Evolutionary conservation across 176 grass and related monocot species (phyloP), one percentile per base, ranked within the genome.

Genomic region (Thalia dealbata): DNA sequence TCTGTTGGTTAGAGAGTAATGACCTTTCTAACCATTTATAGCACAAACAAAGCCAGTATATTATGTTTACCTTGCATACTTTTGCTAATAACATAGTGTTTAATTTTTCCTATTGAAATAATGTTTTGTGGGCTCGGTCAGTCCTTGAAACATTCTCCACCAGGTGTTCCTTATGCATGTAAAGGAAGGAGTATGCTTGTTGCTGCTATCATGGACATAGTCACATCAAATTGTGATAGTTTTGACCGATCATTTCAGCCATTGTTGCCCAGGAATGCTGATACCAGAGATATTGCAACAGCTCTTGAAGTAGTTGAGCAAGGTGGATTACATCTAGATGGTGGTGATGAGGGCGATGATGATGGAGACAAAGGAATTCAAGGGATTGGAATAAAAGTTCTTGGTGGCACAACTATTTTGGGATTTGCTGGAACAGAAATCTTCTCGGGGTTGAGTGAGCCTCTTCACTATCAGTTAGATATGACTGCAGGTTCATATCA

Each of bases 121-220:
- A 61, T 75, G 22, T 56, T 84, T 19, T 79, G 73, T 59, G 77
- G 75, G 69, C 76, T 16, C 56, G 61, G 42, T 56, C 89, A 97
- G 93, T 88, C 84, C 67, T 86, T 86, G 61, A 87, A 84, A 51
- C 78, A 85, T 69, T 83, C 89, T 82, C 87, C 92, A 45, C 82
- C 86, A 45, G 83, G 90, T 85, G 81, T 76, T 76, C 77, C 67
- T 64, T 82, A 86, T 80, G 72, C 76, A 71, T 88, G 87, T 54
- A 92, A 88, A 84, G 93, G 89, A 77, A 89, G 89, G 72, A 97
- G 93, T 83, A 92, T 97, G 93, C 93, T 97, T 84, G 93, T 97
- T 73, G 87, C 93, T 67, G 87, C 93, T 52, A 84, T 97, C 66
- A 97, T 97, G 93, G 93, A 97, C 77, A 82, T 97, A 58, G 81